These are phyloP conservation scores for Cucurbita maxima DNA, from an alignment of 306 rosid species.

Conservation along the genomic window DNA sequence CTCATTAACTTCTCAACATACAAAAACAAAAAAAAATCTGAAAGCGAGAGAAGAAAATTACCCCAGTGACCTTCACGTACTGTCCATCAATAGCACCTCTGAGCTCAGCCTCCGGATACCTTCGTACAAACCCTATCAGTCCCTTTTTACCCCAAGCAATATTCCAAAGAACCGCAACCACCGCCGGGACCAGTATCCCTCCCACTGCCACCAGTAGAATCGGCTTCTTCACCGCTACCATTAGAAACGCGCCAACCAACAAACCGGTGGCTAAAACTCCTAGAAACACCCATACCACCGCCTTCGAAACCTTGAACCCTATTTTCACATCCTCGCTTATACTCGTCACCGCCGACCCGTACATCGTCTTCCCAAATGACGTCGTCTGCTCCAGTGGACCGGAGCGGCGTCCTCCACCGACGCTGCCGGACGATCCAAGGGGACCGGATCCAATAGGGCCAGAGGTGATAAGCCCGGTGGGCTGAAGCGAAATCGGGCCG, in stretches of 20 bases:
- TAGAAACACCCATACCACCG: slow-evolving; percentile 59
- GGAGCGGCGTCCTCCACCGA: slow-evolving; percentile 22
- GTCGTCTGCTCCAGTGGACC: slow-evolving; percentile 31
- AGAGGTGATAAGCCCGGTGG: slow-evolving; percentile 68
- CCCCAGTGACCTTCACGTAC: slow-evolving; percentile 99
- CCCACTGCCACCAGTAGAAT: slow-evolving; percentile 47
- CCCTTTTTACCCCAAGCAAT: slow-evolving; percentile 51
- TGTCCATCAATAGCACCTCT: slow-evolving; percentile 94
- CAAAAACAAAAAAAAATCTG: background rate
- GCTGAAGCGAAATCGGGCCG: slow-evolving; percentile 47
- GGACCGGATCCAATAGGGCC: slow-evolving; percentile 62
- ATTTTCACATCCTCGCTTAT: slow-evolving; percentile 46
- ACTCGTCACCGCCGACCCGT: slow-evolving; percentile 80
- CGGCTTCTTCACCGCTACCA: slow-evolving; percentile 87
- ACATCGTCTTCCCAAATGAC: slow-evolving; percentile 39
- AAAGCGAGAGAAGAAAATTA: slow-evolving; percentile 15
- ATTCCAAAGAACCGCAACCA: slow-evolving; percentile 46
- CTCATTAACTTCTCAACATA: background rate
- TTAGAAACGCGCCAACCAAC: slow-evolving; percentile 71
- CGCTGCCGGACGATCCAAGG: slow-evolving; percentile 25
- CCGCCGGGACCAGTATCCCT: slow-evolving; percentile 34
- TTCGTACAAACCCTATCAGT: slow-evolving; percentile 57
- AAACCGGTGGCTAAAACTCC: slow-evolving; percentile 64
- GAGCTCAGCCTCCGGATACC: slow-evolving; percentile 81
- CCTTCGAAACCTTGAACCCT: slow-evolving; percentile 62